Evolutionary conservation across 768 basidiomycete species (phyloP).

Genomic region (Trametes punicea): DNA sequence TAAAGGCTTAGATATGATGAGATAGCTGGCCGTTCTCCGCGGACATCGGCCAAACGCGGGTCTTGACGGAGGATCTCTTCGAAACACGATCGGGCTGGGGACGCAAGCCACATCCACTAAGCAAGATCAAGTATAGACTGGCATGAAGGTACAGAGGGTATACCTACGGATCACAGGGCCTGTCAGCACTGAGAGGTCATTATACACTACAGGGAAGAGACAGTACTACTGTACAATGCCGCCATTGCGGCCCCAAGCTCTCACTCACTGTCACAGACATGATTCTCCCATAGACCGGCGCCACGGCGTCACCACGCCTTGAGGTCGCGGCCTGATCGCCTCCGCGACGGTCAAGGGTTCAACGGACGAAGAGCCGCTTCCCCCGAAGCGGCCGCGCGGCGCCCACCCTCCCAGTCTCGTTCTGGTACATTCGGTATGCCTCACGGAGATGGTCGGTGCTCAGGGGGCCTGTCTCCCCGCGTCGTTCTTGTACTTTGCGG

Average conservation of each 20-base stretch:
- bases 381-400: slow-evolving; percentile 66
- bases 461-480: slow-evolving; percentile 73
- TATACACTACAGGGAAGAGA: too few relatives aligned
- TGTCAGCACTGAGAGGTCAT: not conserved
- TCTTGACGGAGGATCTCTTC: too few relatives aligned
- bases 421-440: slow-evolving; percentile 80
- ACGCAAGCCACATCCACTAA: not conserved
- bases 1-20: too few relatives aligned
- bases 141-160: not conserved
- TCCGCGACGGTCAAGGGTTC: not conserved
- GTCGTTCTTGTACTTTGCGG: slow-evolving; percentile 67
- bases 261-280: too few relatives aligned
- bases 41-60: too few relatives aligned
- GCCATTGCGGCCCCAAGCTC: too few relatives aligned
- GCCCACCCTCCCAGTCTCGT: slow-evolving; percentile 78
- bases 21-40: too few relatives aligned
- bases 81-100: not conserved
- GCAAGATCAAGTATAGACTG: not conserved
- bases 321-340: too few relatives aligned
- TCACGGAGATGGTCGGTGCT: slow-evolving; percentile 89
- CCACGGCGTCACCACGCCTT: not conserved
- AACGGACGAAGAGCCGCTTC: slow-evolving; percentile 74
- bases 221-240: too few relatives aligned
- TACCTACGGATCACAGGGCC: not conserved
- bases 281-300: not conserved